Conservation (phyloP, 352 stramenopile species). For the Elongisporangium anandrum region DNA sequence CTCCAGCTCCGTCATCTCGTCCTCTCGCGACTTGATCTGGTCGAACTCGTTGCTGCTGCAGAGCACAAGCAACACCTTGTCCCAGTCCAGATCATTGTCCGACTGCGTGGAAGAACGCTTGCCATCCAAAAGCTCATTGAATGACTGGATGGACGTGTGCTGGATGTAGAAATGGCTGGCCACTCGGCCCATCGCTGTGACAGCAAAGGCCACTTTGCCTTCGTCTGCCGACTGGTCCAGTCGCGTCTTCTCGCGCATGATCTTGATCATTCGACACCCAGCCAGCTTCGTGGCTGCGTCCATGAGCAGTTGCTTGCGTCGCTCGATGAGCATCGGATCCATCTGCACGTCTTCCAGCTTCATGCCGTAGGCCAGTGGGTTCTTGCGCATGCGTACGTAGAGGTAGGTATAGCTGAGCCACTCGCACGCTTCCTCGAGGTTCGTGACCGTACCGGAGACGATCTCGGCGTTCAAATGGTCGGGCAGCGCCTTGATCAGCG, state of each 20-base stretch:
- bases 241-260: slow-evolving; percentile 51
- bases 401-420: slow-evolving; percentile 99
- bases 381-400: slow-evolving; percentile 98
- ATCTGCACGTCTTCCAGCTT: slow-evolving; percentile 88
- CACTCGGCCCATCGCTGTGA: slow-evolving; percentile 96
- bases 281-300: slow-evolving; percentile 74
- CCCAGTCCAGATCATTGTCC: slow-evolving; percentile 56
- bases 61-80: slow-evolving; percentile 64
- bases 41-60: slow-evolving; percentile 94
- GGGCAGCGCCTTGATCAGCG: slow-evolving; percentile 97
- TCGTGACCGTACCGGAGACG: slow-evolving; percentile 97
- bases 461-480: slow-evolving; percentile 99
- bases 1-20: slow-evolving; percentile 93
- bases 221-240: slow-evolving; percentile 23
- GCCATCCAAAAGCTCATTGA: slow-evolving; percentile 93
- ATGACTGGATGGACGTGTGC: slow-evolving; percentile 96
- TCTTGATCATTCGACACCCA: slow-evolving; percentile 80
- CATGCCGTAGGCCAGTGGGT: slow-evolving; percentile 98
- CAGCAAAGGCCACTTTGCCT: slow-evolving; percentile 76
- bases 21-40: slow-evolving; percentile 94
- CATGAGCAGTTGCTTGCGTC: slow-evolving; percentile 65
- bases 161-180: slow-evolving; percentile 99
- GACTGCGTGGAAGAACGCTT: slow-evolving; percentile 25
- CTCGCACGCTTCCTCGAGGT: slow-evolving; percentile 93
- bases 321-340: slow-evolving; percentile 84